Percentiles rank a stretch among this genome's conserved stretches.
Evolutionary conservation across 371 early-diverging fungal genomes (phyloP).

Genomic region (Mucor sp.): DNA sequence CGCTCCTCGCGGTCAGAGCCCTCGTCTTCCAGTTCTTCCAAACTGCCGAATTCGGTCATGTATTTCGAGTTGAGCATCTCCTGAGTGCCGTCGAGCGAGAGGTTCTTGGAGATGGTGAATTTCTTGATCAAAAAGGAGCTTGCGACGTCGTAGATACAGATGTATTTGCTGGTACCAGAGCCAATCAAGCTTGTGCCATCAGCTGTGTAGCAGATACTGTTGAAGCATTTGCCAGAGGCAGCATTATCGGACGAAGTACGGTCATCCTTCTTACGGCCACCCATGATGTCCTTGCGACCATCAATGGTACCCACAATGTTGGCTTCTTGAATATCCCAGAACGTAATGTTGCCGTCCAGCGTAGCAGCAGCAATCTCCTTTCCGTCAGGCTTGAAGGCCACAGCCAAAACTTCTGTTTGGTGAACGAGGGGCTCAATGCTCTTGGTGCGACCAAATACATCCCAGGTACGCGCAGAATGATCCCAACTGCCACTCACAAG

Average conservation of each 20-base stretch:
- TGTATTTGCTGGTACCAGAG: conserved; percentile 93
- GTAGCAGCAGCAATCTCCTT: conserved; percentile 86
- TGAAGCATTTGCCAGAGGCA: conserved; percentile 87
- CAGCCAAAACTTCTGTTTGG: conserved; percentile 83
- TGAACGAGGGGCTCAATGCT: conserved; percentile 80
- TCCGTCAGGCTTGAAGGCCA: conserved; percentile 92
- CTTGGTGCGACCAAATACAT: conserved; percentile 89
- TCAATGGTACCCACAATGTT: conserved; percentile 80
- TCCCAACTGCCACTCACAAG: conserved; percentile 95
- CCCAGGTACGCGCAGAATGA: conserved; percentile 91
- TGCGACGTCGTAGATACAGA: conserved; percentile 92
- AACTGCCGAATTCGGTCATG: conserved; percentile 93
- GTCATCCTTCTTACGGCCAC: conserved; percentile 82
- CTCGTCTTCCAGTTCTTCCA: conserved; percentile 78
- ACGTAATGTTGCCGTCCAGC: conserved; percentile 89
- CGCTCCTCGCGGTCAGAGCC: conserved; percentile 85
- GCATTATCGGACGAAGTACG: conserved; percentile 83
- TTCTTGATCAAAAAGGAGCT: conserved; percentile 79
- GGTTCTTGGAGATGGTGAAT: conserved; percentile 90
- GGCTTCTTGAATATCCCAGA: conserved; percentile 85
- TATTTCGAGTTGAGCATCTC: conserved; percentile 86
- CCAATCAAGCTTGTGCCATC: conserved; percentile 92
- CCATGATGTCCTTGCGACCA: conserved; percentile 91
- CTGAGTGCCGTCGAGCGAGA: conserved; percentile 91
- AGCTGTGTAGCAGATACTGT: conserved; percentile 89